phyloP scores from a whole-genome alignment of 345 rosid species.

The Corchorus capsularis region DNA sequence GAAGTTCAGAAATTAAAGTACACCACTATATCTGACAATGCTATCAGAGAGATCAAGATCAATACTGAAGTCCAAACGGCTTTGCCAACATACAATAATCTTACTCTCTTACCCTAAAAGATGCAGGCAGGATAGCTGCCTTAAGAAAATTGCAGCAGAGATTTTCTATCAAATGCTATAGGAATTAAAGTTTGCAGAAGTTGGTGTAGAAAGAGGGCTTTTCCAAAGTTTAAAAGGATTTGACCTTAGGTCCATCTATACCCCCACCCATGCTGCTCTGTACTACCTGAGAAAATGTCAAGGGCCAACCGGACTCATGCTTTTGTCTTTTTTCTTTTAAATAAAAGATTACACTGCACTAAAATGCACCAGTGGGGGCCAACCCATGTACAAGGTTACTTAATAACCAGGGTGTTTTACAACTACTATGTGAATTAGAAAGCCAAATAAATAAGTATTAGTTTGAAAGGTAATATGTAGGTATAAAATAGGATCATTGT shows the following conservation, averaged over 20 bases:
- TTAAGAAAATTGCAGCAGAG: background rate
- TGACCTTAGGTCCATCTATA: background rate
- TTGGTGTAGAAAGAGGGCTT: background rate
- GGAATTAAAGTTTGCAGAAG: conserved; percentile 1
- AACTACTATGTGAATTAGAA: background rate
- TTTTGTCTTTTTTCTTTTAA: background rate
- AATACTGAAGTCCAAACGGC: background rate
- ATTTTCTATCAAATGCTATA: no score
- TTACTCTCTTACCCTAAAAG: background rate
- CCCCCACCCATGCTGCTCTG: background rate
- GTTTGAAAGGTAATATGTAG: background rate
- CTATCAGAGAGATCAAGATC: background rate
- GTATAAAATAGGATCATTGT: background rate
- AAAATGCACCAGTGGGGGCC: background rate
- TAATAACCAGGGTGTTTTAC: background rate
- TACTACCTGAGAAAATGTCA: background rate
- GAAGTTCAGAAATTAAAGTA: background rate
- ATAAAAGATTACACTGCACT: background rate
- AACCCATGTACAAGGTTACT: background rate
- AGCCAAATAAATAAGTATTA: background rate
- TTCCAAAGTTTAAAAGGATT: background rate
- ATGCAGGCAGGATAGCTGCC: background rate
- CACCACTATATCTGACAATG: background rate
- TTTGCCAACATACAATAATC: background rate
- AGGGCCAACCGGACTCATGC: background rate